Base-by-base conservation (phyloP, 169 alveolate species). In the Besnoitia besnoiti region DNA sequence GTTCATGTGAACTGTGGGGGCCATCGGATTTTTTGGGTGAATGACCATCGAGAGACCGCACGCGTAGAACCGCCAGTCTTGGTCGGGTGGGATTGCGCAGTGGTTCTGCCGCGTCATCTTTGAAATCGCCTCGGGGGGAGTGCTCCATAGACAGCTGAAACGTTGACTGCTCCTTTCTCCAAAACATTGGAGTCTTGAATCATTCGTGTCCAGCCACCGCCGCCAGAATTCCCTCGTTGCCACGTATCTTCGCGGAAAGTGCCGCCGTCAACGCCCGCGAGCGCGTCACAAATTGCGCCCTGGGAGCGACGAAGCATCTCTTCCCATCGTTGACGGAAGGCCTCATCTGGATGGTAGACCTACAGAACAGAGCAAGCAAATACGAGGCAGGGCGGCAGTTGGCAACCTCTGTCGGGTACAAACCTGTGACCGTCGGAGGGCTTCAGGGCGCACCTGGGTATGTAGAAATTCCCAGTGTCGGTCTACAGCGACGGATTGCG, bases 1-100 rank as follows among this genome's bases (percentile, higher is more conserved):
- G 93, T 97, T 97, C n/a, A 95, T 94, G 90, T 97, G 98, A 33
- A 96, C 95, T 40, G 98, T 95, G 39, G 98, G 98, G 19, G 94
- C 94, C 77, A 93, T 94, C 37, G 98, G 98, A 85, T 97, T 96
- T 19, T 91, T 82, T 5, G 98, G 98, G 80, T 97, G 98, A 37
- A 96, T 94, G 14, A 97, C 97, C 30, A 97, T 94, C 61, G 97
- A 95, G 21, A 96, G 95, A 19, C 98, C 98, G 88, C 96, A 94
- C n/a, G 98, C 98, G 91, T 95, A 97, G 88, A 95, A 93, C 61
- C 93, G 85, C 76, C 42, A 46, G 59, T 35, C 49, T 39, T 62
- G 49, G 40, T 46, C 95, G 91, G 39, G 46, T 27, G 37, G 85
- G 16, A 61, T 55, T 7, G 0, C 46, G 50, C 30, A 5, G 33